Evolutionary conservation across 306 rosid species (phyloP), one percentile per base, ranked within the genome.

Genomic region (Senna tora): DNA sequence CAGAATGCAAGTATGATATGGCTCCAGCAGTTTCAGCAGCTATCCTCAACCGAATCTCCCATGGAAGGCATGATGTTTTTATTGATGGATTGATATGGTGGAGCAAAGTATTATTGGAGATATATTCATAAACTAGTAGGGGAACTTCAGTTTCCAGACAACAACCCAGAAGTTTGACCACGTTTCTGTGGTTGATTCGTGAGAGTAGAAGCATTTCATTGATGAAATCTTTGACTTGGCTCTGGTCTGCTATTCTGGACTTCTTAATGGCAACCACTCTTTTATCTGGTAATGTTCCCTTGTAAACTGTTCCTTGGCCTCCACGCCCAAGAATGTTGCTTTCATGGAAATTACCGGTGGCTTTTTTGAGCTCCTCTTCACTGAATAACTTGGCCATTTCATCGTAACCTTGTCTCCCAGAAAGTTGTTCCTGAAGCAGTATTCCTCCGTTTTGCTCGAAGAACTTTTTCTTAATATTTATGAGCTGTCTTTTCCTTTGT

Each of bases 101-200:
- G 19, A 6, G 22, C 17, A 76, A 4, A 52, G 78, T 76, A 1
- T 77, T 80, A 34, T 67, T 66, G 1, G 47, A 22, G 43, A 81
- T n/a, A 12, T 65, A 76, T 47, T 81, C 84, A 52, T 71, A 66
- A 81, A 81, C 79, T 51, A 81, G 79, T 25, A 76, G 42, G 0
- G 81, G 81, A 59, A 81, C 62, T 72, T 72, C 45, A 2, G 75
- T 76, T 6, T 81, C 81, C 43, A 76, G 53, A 39, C 81, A 81
- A 45, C 76, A 81, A 2, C 71, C 71, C 28, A 65, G 15, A 9
- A 65, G 42, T 2, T 46, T 45, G 15, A 65, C 71, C 4, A 75
- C 59, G 45, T 75, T 75, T n/a, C 74, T 56, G 20, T 75, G 79
- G 10, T 57, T 75, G 20, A 75, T 66, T 32, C 46, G 67, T 0